Evolutionary conservation across 176 grass and related monocot species (phyloP).

Genomic region (Cymbopogon citratus): DNA sequence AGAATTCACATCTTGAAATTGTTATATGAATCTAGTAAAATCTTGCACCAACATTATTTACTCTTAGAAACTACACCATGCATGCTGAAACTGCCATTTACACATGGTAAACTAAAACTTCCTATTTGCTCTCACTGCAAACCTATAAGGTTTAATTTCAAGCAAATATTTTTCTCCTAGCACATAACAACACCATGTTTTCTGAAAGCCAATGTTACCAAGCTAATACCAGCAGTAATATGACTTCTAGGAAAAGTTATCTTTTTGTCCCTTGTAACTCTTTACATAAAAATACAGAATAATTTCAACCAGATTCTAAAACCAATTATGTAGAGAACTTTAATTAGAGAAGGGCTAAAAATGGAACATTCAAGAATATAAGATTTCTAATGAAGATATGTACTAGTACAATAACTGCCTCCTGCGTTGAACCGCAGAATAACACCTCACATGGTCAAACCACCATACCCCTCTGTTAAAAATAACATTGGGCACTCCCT

Average conservation of each 20-base stretch:
- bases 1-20: neutral
- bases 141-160: neutral
- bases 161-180: neutral
- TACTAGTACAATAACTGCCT: neutral
- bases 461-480: neutral
- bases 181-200: neutral
- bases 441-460: neutral
- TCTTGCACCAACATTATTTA: neutral
- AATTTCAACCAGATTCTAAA: neutral
- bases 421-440: neutral
- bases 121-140: neutral
- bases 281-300: neutral
- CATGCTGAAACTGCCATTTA: neutral
- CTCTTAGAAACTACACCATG: neutral
- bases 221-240: neutral
- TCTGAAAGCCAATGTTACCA: neutral
- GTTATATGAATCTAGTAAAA: neutral
- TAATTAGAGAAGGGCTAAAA: neutral
- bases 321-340: neutral
- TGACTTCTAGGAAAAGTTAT: neutral
- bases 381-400: neutral
- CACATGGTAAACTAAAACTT: neutral
- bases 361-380: neutral
- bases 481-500: neutral
- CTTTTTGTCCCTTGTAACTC: neutral